These are phyloP conservation scores for Kwoniella botswanensis DNA, from an alignment of 768 basidiomycete species.

Conservation along the genomic window DNA sequence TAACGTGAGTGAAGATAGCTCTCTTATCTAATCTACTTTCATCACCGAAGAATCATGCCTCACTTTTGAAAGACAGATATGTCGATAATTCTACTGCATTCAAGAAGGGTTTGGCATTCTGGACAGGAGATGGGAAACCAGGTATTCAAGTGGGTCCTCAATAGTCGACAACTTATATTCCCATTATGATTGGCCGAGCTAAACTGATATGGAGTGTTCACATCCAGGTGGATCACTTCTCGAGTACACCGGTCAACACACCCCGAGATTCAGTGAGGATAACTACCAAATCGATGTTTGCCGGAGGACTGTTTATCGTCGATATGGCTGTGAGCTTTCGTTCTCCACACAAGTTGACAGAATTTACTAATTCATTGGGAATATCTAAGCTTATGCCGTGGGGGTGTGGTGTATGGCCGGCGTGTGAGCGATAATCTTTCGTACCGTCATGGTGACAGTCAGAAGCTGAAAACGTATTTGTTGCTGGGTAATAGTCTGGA, in stretches of 20 bases:
- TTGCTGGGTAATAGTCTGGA: constrained; percentile 45
- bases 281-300: constrained; percentile 45
- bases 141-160: constrained; percentile 51
- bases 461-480: background rate
- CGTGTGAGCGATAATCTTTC: constrained; percentile 39
- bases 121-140: constrained; percentile 46
- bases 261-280: constrained; percentile 49
- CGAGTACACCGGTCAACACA: constrained; percentile 23
- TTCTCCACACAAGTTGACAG: background rate
- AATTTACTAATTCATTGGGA: background rate
- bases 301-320: constrained; percentile 54
- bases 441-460: background rate
- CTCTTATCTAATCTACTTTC: background rate
- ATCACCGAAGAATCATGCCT: no score
- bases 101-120: constrained; percentile 49
- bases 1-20: constrained; percentile 35
- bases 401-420: constrained; percentile 58
- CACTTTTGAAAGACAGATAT: constrained; percentile 24
- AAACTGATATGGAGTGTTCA: no score
- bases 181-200: no score
- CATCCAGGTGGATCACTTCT: constrained; percentile 51
- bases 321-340: constrained; percentile 38
- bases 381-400: constrained; percentile 45
- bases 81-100: constrained; percentile 45
- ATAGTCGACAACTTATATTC: background rate